Percentiles rank a stretch among this genome's conserved stretches.
phyloP scores from a whole-genome alignment of 495 filamentous ascomycete species.

The Elaphomyces granulatus region DNA sequence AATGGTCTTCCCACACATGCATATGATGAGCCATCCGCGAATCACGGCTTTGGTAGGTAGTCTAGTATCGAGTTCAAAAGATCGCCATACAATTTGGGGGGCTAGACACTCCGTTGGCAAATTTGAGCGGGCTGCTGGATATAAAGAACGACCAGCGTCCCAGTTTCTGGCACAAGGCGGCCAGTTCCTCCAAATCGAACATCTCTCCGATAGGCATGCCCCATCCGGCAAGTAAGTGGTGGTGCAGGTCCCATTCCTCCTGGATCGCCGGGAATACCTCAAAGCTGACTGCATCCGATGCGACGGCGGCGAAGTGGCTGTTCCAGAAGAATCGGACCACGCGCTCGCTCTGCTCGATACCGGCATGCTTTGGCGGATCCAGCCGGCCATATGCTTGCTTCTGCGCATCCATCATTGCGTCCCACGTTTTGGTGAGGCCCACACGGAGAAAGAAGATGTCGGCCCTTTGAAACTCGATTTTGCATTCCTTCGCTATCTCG shows the following conservation, averaged over 20 bases:
- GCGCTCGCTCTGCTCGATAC: slow-evolving; percentile 48
- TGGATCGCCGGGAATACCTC: slow-evolving; percentile 46
- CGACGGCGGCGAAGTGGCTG: slow-evolving; percentile 52
- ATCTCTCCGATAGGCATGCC: slow-evolving; percentile 53
- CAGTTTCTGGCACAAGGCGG: slow-evolving; percentile 34
- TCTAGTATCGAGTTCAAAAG: slow-evolving; percentile 21
- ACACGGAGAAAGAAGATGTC: slow-evolving; percentile 68
- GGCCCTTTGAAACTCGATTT: slow-evolving; percentile 41
- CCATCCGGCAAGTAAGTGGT: slow-evolving; percentile 53
- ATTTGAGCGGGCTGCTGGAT: slow-evolving; percentile 49
- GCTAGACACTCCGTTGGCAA: slow-evolving; percentile 29
- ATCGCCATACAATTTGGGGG: slow-evolving; percentile 36
- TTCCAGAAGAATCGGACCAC: slow-evolving; percentile 56
- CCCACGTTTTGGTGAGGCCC: slow-evolving; percentile 40
- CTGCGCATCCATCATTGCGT: slow-evolving; percentile 24
- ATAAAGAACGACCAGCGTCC: slow-evolving; percentile 60
- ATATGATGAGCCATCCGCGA: too few relatives aligned
- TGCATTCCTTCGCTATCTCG: slow-evolving; percentile 38
- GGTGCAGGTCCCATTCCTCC: slow-evolving; percentile 41
- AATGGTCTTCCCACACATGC: too few relatives aligned
- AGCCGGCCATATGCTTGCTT: slow-evolving; percentile 24
- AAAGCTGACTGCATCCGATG: slow-evolving; percentile 50
- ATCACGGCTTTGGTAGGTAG: too few relatives aligned
- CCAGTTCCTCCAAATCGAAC: slow-evolving; percentile 45
- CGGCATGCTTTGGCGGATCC: slow-evolving; percentile 38